Evolutionary conservation across 352 stramenopile species (phyloP).

Genomic region (Phytopythium delawarense): DNA sequence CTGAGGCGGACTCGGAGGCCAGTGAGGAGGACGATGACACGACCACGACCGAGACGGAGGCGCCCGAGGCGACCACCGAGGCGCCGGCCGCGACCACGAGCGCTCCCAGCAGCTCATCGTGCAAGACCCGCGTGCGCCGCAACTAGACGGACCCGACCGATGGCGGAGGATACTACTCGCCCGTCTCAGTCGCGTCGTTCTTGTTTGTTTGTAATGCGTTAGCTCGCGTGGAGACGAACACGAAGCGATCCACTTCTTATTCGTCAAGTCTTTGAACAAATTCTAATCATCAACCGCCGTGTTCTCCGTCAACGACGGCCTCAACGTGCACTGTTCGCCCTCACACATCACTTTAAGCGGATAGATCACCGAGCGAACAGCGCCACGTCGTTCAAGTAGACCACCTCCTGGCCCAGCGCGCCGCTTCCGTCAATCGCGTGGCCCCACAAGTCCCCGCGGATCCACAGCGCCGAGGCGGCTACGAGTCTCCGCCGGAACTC

Average conservation of each 20-base stretch:
- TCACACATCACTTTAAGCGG: neutral
- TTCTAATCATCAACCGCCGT: neutral
- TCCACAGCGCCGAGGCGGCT: slow-evolving; percentile 36
- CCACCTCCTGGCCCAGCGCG: slow-evolving; percentile 50
- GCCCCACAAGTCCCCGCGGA: slow-evolving; percentile 68
- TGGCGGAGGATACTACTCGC: neutral
- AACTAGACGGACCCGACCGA: slow-evolving; percentile 8
- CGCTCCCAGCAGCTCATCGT: slow-evolving; percentile 12
- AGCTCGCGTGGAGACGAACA: neutral
- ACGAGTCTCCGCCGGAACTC: slow-evolving; percentile 33
- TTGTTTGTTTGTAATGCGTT: slow-evolving; percentile 4
- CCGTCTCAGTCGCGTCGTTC: slow-evolving; percentile 10
- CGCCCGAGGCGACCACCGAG: slow-evolving; percentile 14
- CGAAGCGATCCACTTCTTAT: neutral
- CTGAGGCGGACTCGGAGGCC: slow-evolving; percentile 1
- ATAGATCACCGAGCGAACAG: slow-evolving; percentile 31
- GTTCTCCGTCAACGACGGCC: neutral
- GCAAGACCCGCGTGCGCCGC: slow-evolving; percentile 26
- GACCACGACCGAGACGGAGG: slow-evolving; percentile 10
- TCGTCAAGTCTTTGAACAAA: neutral
- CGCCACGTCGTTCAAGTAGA: slow-evolving; percentile 67
- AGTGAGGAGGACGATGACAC: neutral
- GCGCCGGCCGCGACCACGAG: slow-evolving; percentile 1
- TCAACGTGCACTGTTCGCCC: neutral
- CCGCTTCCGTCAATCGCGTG: slow-evolving; percentile 22